Base-by-base conservation (phyloP, 108 stramenopile genomes). In the Skeletonema costatum region DNA sequence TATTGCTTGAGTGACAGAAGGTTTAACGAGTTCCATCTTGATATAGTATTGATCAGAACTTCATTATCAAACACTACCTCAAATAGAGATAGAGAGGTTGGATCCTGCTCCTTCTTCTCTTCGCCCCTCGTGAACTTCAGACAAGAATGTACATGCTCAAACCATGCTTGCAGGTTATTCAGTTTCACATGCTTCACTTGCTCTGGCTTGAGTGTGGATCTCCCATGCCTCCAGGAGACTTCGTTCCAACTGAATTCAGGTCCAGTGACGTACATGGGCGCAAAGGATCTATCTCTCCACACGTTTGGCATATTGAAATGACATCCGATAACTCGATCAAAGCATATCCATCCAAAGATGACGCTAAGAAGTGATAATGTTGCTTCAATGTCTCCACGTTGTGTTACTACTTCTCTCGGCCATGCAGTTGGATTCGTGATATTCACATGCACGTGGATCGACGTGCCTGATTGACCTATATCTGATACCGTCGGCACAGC, bases 401-500 rank as follows among this genome's bases (percentile, higher is more conserved):
- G 33, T 5, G 39, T 0, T 8, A 19, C 30, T 61, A 1, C 12
- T 51, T 69, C 32, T 63, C 76, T 31, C 38, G 76, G 76, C 76
- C 76, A 76, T 56, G 76, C 76, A 19, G 25, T 63, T 51, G 42
- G 48, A 64, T 76, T 76, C 3, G 61, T 51, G 7, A 76, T 38
- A 70, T 76, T 76, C 10, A 76, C 76, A 53, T 76, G 76, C 3
- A 76, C 76, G 29, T 76, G 76, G 11, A 76, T 76, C 2, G 76
- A 76, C 25, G 76, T 70, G 36, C 68, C 76, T 8, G 76, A 76
- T 76, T 76, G 76, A 32, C 76, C 76, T 70, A 76, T 39, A 44
- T 70, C 68, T 39, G 61, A 64, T 19, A 76, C 76, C 16, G 59
- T 38, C 51, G 76, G 76, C 10, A 76, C 76, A 51, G 44, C 59